Percentiles rank a stretch among this genome's conserved stretches.
Evolutionary conservation across 345 rosid species (phyloP).

Genomic region (Citrus glauca): DNA sequence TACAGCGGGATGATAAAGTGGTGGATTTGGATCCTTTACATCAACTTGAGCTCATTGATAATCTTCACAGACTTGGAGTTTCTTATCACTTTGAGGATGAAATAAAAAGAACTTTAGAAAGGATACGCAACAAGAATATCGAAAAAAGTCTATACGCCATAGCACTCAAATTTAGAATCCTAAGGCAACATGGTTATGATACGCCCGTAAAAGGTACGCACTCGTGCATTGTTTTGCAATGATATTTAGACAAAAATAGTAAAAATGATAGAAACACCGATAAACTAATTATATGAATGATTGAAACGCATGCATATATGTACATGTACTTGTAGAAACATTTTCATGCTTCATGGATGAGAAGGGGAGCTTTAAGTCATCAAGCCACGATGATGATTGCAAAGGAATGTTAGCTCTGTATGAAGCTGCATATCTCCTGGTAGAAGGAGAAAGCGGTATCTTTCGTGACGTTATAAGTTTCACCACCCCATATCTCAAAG

Average conservation of each 20-base stretch:
- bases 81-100: conserved; percentile 31
- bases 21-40: too few species aligned
- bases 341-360: background rate
- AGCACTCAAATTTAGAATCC: conserved; percentile 32
- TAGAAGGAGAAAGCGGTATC: conserved; percentile 5
- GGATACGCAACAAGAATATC: background rate
- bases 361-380: background rate
- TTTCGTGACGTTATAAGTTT: background rate
- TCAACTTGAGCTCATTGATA: too few species aligned
- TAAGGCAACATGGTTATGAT: conserved; percentile 26
- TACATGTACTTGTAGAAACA: background rate
- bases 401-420: conserved; percentile 3
- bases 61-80: conserved; percentile 31
- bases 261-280: too few species aligned
- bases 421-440: conserved; percentile 19
- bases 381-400: background rate
- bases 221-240: background rate
- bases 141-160: conserved; percentile 12
- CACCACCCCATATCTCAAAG: background rate
- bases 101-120: conserved; percentile 12
- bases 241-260: too few species aligned
- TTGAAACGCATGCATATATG: too few species aligned
- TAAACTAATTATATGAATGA: too few species aligned
- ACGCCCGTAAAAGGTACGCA: conserved; percentile 21
- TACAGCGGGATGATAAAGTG: background rate